Evolutionary conservation across 2,329 filamentous ascomycete genomes (phyloP).

Genomic region (Mycosphaerelloides madeirae): DNA sequence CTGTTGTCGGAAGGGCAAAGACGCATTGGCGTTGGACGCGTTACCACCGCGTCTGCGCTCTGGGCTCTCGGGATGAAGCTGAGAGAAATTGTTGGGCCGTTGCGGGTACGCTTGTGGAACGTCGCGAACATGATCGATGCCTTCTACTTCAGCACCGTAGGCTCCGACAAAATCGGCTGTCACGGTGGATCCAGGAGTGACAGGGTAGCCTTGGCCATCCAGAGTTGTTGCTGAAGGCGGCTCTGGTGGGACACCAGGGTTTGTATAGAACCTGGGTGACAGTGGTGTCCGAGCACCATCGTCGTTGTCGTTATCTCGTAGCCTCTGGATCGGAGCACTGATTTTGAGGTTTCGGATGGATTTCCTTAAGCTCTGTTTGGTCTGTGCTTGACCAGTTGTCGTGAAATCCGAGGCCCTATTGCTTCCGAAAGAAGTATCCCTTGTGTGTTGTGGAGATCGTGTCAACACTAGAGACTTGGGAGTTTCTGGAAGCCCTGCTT

Average conservation of each 20-base stretch:
- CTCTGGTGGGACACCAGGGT: constrained; percentile 52
- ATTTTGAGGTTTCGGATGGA: constrained; percentile 54
- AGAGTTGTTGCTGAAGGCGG: constrained; percentile 37
- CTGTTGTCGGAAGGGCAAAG: background rate
- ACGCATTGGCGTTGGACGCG: background rate
- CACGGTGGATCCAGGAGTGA: constrained; percentile 28
- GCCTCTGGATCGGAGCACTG: constrained; percentile 49
- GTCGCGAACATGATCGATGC: constrained; percentile 22
- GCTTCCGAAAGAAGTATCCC: constrained; percentile 36
- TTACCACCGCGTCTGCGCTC: constrained; percentile 1
- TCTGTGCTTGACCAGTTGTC: constrained; percentile 26
- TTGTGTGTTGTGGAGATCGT: constrained; percentile 19
- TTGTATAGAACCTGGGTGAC: constrained; percentile 51
- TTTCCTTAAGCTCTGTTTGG: constrained; percentile 23
- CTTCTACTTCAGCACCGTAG: constrained; percentile 17
- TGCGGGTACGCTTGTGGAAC: constrained; percentile 26
- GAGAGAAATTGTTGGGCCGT: constrained; percentile 12
- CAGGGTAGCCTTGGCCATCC: constrained; percentile 28
- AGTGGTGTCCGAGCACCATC: constrained; percentile 49
- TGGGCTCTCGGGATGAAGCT: constrained; percentile 11
- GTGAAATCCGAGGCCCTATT: constrained; percentile 27
- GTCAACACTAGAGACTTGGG: constrained; percentile 13
- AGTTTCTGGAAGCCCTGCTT: constrained; percentile 20
- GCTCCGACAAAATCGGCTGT: constrained; percentile 20
- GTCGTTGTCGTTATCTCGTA: constrained; percentile 35